Evolutionary conservation across 805 yeast species (phyloP).

Genomic region (Blastobotrys muscicola): DNA sequence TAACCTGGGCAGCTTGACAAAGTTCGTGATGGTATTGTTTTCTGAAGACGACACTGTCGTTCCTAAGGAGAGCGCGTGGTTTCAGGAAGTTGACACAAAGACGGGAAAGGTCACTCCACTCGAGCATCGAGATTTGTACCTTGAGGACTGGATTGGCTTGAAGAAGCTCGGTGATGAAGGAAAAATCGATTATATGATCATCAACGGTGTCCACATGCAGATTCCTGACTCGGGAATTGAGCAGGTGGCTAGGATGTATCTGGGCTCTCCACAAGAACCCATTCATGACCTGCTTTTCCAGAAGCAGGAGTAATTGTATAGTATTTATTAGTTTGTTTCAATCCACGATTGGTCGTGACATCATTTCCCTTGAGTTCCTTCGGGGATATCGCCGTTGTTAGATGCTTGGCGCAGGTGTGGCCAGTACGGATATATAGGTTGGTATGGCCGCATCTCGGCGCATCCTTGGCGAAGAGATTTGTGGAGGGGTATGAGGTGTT

Average conservation of each 20-base stretch:
- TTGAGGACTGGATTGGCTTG: constrained; percentile 53
- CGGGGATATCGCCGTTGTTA: too few relatives aligned
- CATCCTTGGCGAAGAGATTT: too few relatives aligned
- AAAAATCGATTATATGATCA: constrained; percentile 38
- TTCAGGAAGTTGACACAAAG: constrained; percentile 41
- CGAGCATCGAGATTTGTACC: constrained; percentile 40
- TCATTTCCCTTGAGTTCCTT: too few relatives aligned
- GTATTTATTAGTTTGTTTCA: too few relatives aligned
- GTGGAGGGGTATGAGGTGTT: too few relatives aligned
- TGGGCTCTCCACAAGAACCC: constrained; percentile 24
- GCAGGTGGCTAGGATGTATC: constrained; percentile 35
- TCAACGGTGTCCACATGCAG: constrained; percentile 58
- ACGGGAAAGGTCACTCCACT: constrained; percentile 38
- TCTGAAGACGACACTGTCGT: constrained; percentile 55
- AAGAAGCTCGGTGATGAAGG: constrained; percentile 34
- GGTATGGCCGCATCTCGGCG: background rate
- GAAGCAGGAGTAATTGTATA: background rate
- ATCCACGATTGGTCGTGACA: too few relatives aligned
- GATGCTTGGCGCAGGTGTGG: too few relatives aligned
- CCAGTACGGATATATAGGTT: too few relatives aligned
- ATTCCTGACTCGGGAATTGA: constrained; percentile 44
- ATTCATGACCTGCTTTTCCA: background rate
- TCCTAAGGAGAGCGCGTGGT: constrained; percentile 63
- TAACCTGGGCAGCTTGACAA: constrained; percentile 37
- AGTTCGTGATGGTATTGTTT: constrained; percentile 52